Conservation (phyloP, 2,329 filamentous ascomycete genomes). For the Arthrobotrys pseudoclavata region DNA sequence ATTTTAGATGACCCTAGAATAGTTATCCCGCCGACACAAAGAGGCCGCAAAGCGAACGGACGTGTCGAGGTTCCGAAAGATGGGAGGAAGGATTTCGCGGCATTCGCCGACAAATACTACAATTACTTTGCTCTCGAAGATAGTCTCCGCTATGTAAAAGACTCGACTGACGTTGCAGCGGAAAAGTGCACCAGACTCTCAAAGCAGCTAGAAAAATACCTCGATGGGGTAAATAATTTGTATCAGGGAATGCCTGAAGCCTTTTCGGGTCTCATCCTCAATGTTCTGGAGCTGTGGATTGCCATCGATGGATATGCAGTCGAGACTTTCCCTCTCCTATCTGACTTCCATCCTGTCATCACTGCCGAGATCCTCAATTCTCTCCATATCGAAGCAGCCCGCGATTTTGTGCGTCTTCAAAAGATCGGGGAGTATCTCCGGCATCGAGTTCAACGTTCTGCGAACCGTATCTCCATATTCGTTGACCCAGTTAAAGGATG, state of each 20-base stretch:
- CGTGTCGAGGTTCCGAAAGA: slow-evolving; percentile 38
- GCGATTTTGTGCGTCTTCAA: slow-evolving; percentile 71
- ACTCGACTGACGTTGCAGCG: slow-evolving; percentile 60
- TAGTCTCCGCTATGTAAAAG: slow-evolving; percentile 7
- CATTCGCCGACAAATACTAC: slow-evolving; percentile 57
- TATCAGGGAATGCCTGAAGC: slow-evolving; percentile 69
- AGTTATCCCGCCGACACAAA: slow-evolving; percentile 58
- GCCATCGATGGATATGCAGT: slow-evolving; percentile 71
- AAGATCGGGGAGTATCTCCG: slow-evolving; percentile 70
- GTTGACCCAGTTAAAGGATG: slow-evolving; percentile 67
- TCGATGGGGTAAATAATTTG: slow-evolving; percentile 64
- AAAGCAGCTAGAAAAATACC: slow-evolving; percentile 65
- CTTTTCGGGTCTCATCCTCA: slow-evolving; percentile 71
- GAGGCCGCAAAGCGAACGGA: slow-evolving; percentile 46
- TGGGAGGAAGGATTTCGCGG: slow-evolving; percentile 44
- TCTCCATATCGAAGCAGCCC: slow-evolving; percentile 69
- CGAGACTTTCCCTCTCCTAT: slow-evolving; percentile 68
- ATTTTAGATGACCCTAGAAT: slow-evolving; percentile 44
- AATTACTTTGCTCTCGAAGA: slow-evolving; percentile 44
- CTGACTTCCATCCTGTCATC: slow-evolving; percentile 71
- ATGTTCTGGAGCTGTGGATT: slow-evolving; percentile 73
- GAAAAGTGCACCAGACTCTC: slow-evolving; percentile 65
- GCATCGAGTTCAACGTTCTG: slow-evolving; percentile 64
- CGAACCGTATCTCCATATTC: slow-evolving; percentile 68
- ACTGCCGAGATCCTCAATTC: slow-evolving; percentile 70